phyloP scores from a whole-genome alignment of 1,284 basidiomycete species.

The Ceratobasidium sp. region DNA sequence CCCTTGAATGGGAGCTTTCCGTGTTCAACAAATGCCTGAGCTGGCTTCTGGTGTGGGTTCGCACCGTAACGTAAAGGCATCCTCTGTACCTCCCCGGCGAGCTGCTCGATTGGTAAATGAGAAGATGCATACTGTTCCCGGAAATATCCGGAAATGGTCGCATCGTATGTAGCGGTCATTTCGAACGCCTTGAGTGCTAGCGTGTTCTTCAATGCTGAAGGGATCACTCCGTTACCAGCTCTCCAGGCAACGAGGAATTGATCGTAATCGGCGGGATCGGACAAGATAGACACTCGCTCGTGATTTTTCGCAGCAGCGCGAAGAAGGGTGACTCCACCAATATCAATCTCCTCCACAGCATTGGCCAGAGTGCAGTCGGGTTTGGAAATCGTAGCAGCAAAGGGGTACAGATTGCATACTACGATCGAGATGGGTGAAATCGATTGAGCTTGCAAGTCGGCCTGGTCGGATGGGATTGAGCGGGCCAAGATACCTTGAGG shows the following conservation, averaged over 20 bases:
- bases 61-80: constrained; percentile 93
- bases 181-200: constrained; percentile 98
- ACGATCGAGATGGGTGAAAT: constrained; percentile 94
- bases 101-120: constrained; percentile 67
- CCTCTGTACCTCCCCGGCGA: constrained; percentile 78
- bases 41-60: constrained; percentile 99
- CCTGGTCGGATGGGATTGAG: constrained; percentile 83
- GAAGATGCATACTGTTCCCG: constrained; percentile 91
- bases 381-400: constrained; percentile 88
- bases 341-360: constrained; percentile 98
- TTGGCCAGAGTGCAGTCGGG: constrained; percentile 90
- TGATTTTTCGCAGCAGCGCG: constrained; percentile 99
- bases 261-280: constrained; percentile 92
- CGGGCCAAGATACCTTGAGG: constrained; percentile 85
- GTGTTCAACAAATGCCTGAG: constrained; percentile 92
- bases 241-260: constrained; percentile 82
- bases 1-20: constrained; percentile 95
- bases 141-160: constrained; percentile 96
- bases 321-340: constrained; percentile 97
- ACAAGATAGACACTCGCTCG: constrained; percentile 89
- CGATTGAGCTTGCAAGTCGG: constrained; percentile 78
- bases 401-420: constrained; percentile 99
- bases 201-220: constrained; percentile 73
- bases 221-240: constrained; percentile 70
- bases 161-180: constrained; percentile 94